Base-by-base conservation (phyloP, 768 basidiomycete genomes). In the Favolaschia claudopus region DNA sequence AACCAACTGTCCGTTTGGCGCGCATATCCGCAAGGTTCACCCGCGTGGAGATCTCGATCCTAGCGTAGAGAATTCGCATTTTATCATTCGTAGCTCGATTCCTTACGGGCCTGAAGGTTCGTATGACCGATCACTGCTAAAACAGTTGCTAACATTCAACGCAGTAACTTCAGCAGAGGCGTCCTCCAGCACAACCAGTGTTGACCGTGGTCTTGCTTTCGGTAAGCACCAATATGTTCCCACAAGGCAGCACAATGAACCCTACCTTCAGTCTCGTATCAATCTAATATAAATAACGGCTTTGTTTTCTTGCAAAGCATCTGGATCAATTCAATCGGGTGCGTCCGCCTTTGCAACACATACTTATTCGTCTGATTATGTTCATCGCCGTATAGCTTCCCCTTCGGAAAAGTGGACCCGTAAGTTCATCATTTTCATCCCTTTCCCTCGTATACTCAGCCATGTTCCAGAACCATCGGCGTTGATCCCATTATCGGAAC, bases 41-140 rank as follows among this genome's bases (percentile, higher is more conserved):
- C 73, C 71, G 22, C 74, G 73, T 12, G 67, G 70, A 22, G 63
- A 64, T 31, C 63, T 51, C 17, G 63, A 17, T 63, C 68, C 45
- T 25, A 27, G 1, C 9, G 62, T 43, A 5, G 66, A 71, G 39
- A 45, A 64, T 9, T 40, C 27, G 17, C 63, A 62, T 33, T 63
- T 66, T 38, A 70, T 76, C 54, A 67, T 76, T 15, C 72, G 75
- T n/a, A 62, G 68, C 7, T 70, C 72, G 36, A 74, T 75, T 50
- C 74, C 76, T 5, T 78, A 74, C 50, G 76, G 76, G 14, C 51
- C 55, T 0, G 63, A 64, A 55, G 63, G 60, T 55, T n/a, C n/a
- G n/a, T n/a, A n/a, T n/a, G n/a, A n/a, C n/a, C n/a, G n/a, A n/a
- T n/a, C n/a, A n/a, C n/a, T n/a, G n/a, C n/a, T n/a, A n/a, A n/a